phyloP scores from a whole-genome alignment of 2,329 filamentous ascomycete genomes.

The Ophidiomyces ophidiicola region DNA sequence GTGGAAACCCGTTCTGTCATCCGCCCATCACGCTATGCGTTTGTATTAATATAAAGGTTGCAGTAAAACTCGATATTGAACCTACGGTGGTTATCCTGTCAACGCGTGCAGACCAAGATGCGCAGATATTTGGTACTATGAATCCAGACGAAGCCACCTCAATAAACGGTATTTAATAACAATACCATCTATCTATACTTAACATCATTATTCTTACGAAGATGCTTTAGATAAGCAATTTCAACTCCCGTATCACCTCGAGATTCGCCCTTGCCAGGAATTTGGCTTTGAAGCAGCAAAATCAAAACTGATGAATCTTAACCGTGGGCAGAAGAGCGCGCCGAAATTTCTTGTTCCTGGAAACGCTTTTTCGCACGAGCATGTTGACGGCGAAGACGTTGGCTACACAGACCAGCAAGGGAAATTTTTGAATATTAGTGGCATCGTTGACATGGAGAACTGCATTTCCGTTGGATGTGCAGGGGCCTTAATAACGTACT shows the following conservation, averaged over 20 bases:
- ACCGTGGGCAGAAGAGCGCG: slow-evolving; percentile 38
- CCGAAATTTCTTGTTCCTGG: slow-evolving; percentile 52
- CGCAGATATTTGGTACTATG: slow-evolving; percentile 21
- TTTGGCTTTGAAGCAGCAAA: slow-evolving; percentile 58
- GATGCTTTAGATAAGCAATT: slow-evolving; percentile 35
- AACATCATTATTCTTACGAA: slow-evolving; percentile 12
- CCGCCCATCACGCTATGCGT: slow-evolving; percentile 20
- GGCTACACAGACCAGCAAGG: slow-evolving; percentile 47
- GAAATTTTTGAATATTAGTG: slow-evolving; percentile 54
- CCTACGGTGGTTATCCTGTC: slow-evolving; percentile 50
- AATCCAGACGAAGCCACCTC: slow-evolving; percentile 21
- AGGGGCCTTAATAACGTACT: slow-evolving; percentile 69
- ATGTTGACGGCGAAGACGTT: slow-evolving; percentile 30
- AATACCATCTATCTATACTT: neutral
- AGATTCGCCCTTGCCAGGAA: slow-evolving; percentile 57
- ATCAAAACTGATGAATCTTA: slow-evolving; percentile 51
- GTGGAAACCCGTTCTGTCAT: slow-evolving; percentile 53
- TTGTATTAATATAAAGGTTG: slow-evolving; percentile 17
- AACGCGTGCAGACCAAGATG: slow-evolving; percentile 41
- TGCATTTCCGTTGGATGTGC: slow-evolving; percentile 66
- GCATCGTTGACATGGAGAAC: slow-evolving; percentile 63
- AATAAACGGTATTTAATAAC: slow-evolving; percentile 22
- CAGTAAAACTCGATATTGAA: slow-evolving; percentile 50
- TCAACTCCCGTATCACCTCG: slow-evolving; percentile 49
- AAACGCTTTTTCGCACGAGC: slow-evolving; percentile 37